These are phyloP conservation scores for Xylariaceae sp. DNA, from an alignment of 2,329 filamentous ascomycete genomes.

Conservation along the genomic window DNA sequence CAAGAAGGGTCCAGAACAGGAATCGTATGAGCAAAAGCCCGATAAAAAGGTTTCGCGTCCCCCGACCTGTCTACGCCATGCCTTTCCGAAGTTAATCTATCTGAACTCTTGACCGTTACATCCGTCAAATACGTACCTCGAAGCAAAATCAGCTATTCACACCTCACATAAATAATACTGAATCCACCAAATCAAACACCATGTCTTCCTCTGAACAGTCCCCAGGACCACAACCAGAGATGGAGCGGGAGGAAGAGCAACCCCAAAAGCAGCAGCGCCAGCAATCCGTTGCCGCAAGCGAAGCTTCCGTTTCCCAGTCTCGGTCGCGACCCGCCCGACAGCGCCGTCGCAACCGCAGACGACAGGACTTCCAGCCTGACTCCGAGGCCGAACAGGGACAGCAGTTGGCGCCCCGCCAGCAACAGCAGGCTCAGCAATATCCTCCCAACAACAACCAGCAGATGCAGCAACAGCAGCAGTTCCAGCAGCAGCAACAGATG, in stretches of 20 bases:
- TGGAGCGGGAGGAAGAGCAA: constrained; percentile 5
- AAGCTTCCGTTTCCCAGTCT: constrained; percentile 10
- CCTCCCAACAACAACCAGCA: constrained; percentile 13
- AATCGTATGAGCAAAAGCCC: background rate
- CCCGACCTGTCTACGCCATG: background rate
- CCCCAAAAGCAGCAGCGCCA: constrained; percentile 6
- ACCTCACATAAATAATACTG: background rate
- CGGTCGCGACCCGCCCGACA: constrained; percentile 15
- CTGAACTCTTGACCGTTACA: background rate
- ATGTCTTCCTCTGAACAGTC: constrained; percentile 18
- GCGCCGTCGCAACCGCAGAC: constrained; percentile 17
- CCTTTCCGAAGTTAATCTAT: background rate
- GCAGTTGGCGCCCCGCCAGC: constrained; percentile 12
- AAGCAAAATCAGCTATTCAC: background rate
- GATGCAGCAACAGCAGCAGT: constrained; percentile 16
- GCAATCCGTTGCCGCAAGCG: constrained; percentile 12
- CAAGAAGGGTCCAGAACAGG: constrained; percentile 7
- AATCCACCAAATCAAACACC: constrained; percentile 1
- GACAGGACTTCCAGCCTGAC: constrained; percentile 14
- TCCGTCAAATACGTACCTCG: too few relatives aligned
- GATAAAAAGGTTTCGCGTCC: too few relatives aligned
- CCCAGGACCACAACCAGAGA: constrained; percentile 10
- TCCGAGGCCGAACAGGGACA: constrained; percentile 9
- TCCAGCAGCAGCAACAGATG: constrained; percentile 14
- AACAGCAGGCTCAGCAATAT: constrained; percentile 4